A percentile compares a stretch with the other conserved stretches of the same genome.
Evolutionary conservation across 2,329 filamentous ascomycete species (phyloP).

Genomic region (Penicillium sumatraense): DNA sequence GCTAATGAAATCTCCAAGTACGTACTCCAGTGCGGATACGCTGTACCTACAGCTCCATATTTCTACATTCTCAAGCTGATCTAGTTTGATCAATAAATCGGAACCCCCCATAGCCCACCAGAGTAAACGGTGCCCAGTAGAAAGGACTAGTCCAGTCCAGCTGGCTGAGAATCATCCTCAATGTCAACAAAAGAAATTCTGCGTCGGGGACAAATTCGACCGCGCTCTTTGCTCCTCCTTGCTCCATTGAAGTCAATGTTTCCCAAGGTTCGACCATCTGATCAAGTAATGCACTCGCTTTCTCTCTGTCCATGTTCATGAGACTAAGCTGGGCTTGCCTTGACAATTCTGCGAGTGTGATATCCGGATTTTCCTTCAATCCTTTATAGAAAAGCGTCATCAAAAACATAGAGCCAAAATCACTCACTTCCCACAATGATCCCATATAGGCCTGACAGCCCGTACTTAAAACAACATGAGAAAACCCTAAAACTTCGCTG

Average conservation of each 20-base stretch:
- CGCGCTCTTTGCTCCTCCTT: conserved; percentile 4
- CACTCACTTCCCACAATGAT: conserved; percentile 30
- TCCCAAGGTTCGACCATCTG: conserved; percentile 20
- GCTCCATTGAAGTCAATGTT: background rate
- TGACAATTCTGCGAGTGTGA: conserved; percentile 20
- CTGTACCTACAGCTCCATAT: no score
- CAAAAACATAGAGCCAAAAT: conserved; percentile 31
- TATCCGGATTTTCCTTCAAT: conserved; percentile 15
- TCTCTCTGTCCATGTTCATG: conserved; percentile 20
- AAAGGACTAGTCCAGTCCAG: conserved; percentile 31
- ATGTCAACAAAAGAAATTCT: conserved; percentile 19
- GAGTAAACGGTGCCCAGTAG: conserved; percentile 29
- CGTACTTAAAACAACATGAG: conserved; percentile 30
- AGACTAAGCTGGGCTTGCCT: conserved; percentile 25
- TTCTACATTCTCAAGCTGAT: no score
- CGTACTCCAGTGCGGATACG: no score
- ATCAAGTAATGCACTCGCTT: conserved; percentile 24
- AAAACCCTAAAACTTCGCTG: conserved; percentile 31
- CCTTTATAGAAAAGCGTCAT: conserved; percentile 31
- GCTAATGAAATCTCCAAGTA: no score
- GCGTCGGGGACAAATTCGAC: conserved; percentile 27
- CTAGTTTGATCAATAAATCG: conserved; percentile 15
- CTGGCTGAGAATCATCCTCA: conserved; percentile 27
- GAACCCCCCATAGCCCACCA: conserved; percentile 30
- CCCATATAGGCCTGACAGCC: conserved; percentile 33